Base-by-base conservation (phyloP, 768 basidiomycete genomes). In the Tricholoma sp. region DNA sequence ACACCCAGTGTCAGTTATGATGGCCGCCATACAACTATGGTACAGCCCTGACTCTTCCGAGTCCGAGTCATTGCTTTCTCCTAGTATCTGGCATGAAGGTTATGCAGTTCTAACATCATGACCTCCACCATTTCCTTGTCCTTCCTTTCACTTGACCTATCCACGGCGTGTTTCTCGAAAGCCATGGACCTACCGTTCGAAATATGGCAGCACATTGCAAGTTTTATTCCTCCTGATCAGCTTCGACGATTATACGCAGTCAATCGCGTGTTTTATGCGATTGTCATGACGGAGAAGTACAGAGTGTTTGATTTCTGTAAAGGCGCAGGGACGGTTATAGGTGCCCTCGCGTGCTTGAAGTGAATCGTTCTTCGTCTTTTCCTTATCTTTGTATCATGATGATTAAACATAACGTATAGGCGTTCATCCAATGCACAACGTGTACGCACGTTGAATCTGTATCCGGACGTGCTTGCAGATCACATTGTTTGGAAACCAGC, bases 281-380 rank as follows among this genome's bases (percentile, higher is more conserved):
- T 65, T 49, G 57, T 59, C 2, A 57, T 67, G 59, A 57, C 65
- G 15, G 53, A 60, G 39, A 65, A 61, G 17, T 70, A 68, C 52
- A 48, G 49, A 50, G 17, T 34, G 31, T 44, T 61, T 48, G 32
- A 48, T 61, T 12, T 54, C 63, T 24, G 20, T 45, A 45, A 45
- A 45, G 20, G 13, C 3, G 4, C 11, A 24, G 28, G 11, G 24
- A 11, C 9, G 3, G 11, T 45, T 2, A 1, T 11, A 11, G 18
- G 44, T 45, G 5, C 24, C 10, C 44, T 45, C 44, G 10, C 44
- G 44, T 45, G 12, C 5, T 45, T 45, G 20, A 28, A 24, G 44
- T 45, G 20, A 24, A 2, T 24, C 1, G 24, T 45, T 6, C 11
- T 10, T 28, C 28, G 4, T 24, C 44, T 11, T 45, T 28, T 6